Conservation (phyloP, 108 stramenopile species). For the Conticribra guillardii region DNA sequence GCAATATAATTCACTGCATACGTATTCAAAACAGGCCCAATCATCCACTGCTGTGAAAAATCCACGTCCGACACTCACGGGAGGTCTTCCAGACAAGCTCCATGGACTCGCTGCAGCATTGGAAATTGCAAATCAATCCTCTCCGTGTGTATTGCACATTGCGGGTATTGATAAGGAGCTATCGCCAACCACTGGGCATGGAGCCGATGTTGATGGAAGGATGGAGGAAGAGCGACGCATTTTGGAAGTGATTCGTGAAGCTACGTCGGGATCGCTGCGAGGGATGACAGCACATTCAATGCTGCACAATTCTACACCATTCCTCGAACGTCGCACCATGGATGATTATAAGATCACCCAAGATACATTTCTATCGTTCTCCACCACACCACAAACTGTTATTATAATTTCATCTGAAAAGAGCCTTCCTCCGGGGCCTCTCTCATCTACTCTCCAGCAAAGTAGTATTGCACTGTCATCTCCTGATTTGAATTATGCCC, state of each 20-base stretch:
- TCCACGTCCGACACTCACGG: conserved; percentile 47
- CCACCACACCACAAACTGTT: conserved; percentile 47
- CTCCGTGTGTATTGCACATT: conserved; percentile 76
- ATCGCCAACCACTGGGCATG: conserved; percentile 45
- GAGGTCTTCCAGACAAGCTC: conserved; percentile 69
- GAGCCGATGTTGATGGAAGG: conserved; percentile 54
- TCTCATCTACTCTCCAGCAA: conserved; percentile 53
- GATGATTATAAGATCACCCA: not conserved
- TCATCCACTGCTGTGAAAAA: conserved; percentile 24
- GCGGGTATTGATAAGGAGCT: conserved; percentile 67
- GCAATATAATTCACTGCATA: conserved; percentile 42
- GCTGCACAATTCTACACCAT: too few species aligned
- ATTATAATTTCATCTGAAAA: conserved; percentile 61
- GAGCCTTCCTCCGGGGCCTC: conserved; percentile 63
- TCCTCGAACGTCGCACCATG: too few species aligned
- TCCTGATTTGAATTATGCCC: conserved; percentile 65
- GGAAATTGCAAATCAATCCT: conserved; percentile 51
- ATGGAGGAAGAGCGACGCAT: conserved; percentile 58
- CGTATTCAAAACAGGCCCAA: conserved; percentile 17
- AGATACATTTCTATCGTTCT: conserved; percentile 6
- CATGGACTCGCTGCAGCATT: conserved; percentile 66
- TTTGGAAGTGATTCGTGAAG: conserved; percentile 61
- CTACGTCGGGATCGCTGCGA: conserved; percentile 16
- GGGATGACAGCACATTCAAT: too few species aligned
- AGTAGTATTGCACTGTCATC: conserved; percentile 49